A percentile compares a stretch with the other conserved stretches of the same genome.
phyloP scores from a whole-genome alignment of 2,329 filamentous ascomycete genomes.

The Dactylellina sp. region DNA sequence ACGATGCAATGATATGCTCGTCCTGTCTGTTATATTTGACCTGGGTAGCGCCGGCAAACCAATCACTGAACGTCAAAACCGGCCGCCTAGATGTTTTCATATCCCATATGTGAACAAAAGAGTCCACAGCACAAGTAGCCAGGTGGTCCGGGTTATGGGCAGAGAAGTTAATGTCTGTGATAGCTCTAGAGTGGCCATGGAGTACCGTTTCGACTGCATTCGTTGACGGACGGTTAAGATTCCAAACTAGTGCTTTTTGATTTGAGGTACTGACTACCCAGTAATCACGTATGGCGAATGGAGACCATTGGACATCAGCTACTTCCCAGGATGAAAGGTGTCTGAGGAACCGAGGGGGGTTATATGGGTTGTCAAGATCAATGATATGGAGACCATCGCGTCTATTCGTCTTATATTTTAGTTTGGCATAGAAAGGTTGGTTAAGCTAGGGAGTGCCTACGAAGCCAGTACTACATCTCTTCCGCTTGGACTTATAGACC shows the following conservation, averaged over 20 bases:
- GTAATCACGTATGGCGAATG: slow-evolving; percentile 86
- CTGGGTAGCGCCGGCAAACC: slow-evolving; percentile 92
- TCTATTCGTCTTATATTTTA: slow-evolving; percentile 63
- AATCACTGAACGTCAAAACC: slow-evolving; percentile 86
- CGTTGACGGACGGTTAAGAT: slow-evolving; percentile 76
- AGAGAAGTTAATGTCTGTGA: slow-evolving; percentile 96
- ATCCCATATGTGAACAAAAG: slow-evolving; percentile 94
- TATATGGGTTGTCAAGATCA: slow-evolving; percentile 89
- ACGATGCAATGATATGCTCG: slow-evolving; percentile 86
- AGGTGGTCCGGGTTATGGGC: slow-evolving; percentile 90
- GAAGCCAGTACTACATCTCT: slow-evolving; percentile 91
- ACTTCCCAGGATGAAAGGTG: slow-evolving; percentile 94
- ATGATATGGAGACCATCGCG: slow-evolving; percentile 91
- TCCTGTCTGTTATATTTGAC: slow-evolving; percentile 95
- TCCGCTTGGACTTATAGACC: slow-evolving; percentile 83
- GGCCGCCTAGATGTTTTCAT: slow-evolving; percentile 76
- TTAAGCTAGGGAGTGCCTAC: slow-evolving; percentile 62
- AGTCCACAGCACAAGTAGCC: slow-evolving; percentile 91
- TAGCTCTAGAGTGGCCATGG: slow-evolving; percentile 85
- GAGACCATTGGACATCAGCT: slow-evolving; percentile 96
- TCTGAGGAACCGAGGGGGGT: slow-evolving; percentile 83
- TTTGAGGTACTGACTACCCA: slow-evolving; percentile 96
- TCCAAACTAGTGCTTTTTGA: slow-evolving; percentile 94
- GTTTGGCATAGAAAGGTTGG: background rate
- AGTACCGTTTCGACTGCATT: slow-evolving; percentile 87